phyloP scores from a whole-genome alignment of 257 asterid genomes.

The Rhazya stricta region DNA sequence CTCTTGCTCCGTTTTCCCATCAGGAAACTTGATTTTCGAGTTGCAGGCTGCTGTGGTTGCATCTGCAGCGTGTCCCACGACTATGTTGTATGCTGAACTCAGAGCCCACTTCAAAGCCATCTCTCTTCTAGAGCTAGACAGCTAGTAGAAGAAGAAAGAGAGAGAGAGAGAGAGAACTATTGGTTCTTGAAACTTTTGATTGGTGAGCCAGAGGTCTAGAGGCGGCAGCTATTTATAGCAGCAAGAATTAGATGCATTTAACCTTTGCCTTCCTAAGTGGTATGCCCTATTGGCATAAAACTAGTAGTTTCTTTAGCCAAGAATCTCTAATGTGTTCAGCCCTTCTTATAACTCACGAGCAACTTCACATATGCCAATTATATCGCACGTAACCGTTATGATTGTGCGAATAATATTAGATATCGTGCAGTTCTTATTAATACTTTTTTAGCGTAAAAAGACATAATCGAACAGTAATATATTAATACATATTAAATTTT shows the following conservation, averaged over 20 bases:
- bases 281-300: no score
- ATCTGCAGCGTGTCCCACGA: constrained; percentile 6
- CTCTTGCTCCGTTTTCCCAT: background rate
- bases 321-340: no score
- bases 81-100: constrained; percentile 6
- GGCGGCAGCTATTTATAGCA: background rate
- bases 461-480: no score
- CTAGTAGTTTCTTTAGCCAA: background rate
- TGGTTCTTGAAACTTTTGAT: background rate
- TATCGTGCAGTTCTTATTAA: no score
- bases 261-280: no score
- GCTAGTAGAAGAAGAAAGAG: background rate
- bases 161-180: background rate
- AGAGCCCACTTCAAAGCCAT: constrained; percentile 22
- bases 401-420: no score
- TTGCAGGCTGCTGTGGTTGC: background rate
- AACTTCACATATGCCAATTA: no score
- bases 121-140: background rate
- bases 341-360: no score
- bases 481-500: background rate
- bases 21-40: background rate
- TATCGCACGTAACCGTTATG: no score
- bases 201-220: background rate
- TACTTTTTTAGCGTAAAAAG: no score
- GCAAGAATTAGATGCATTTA: background rate